Conservation (phyloP, 495 filamentous ascomycete genomes). For the Tricharina praecox region DNA sequence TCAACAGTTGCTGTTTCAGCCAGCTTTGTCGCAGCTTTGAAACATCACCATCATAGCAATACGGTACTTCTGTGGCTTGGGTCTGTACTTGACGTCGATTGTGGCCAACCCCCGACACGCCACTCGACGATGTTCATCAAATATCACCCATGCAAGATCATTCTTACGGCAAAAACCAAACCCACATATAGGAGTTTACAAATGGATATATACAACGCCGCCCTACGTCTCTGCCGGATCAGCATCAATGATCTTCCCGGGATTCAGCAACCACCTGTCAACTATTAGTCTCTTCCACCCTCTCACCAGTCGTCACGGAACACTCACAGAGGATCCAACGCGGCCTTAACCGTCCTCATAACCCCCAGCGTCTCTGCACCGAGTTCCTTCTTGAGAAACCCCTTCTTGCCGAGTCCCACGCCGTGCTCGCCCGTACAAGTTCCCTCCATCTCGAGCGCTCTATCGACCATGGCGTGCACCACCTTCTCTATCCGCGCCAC, state of each 20-base stretch:
- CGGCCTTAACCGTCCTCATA: constrained; percentile 69
- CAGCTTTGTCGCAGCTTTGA: too few relatives aligned
- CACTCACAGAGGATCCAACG: constrained; percentile 51
- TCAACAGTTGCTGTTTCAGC: too few relatives aligned
- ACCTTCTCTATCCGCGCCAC: constrained; percentile 55
- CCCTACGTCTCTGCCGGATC: neutral
- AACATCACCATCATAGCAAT: too few relatives aligned
- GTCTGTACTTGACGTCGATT: too few relatives aligned
- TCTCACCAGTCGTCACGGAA: too few relatives aligned
- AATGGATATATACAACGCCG: too few relatives aligned
- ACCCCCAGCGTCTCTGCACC: constrained; percentile 62
- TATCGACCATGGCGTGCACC: constrained; percentile 74
- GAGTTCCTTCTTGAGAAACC: constrained; percentile 62
- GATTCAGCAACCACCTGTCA: constrained; percentile 67
- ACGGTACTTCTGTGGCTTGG: too few relatives aligned
- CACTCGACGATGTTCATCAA: too few relatives aligned
- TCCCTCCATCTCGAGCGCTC: constrained; percentile 81
- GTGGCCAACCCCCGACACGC: too few relatives aligned
- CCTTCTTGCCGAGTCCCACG: constrained; percentile 76
- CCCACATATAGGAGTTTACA: too few relatives aligned
- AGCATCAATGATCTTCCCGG: constrained; percentile 70
- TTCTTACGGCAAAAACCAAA: too few relatives aligned
- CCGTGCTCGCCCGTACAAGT: constrained; percentile 90
- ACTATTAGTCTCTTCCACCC: neutral
- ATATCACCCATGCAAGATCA: too few relatives aligned